A percentile compares a stretch with the other conserved stretches of the same genome.
These are phyloP conservation scores for Austroboletus festivus DNA, from an alignment of 768 basidiomycete genomes.

Conservation along the genomic window DNA sequence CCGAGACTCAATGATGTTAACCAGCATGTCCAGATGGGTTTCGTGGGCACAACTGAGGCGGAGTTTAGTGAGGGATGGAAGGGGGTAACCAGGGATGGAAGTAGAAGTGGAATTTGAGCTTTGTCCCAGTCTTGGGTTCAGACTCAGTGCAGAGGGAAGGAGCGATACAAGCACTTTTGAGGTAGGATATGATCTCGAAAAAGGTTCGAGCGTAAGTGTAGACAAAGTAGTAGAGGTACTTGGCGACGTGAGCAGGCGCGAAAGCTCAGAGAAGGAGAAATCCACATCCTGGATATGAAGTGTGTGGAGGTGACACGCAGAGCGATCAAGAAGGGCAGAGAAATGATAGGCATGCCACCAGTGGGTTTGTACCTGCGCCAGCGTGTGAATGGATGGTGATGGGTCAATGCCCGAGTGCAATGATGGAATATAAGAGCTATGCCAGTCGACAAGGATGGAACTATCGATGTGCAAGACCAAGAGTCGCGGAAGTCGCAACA, in stretches of 20 bases:
- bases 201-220: constrained; percentile 24
- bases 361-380: not conserved
- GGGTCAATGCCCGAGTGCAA: constrained; percentile 14
- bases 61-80: constrained; percentile 18
- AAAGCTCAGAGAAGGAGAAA: constrained; percentile 21
- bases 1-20: constrained; percentile 17
- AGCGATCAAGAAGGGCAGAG: constrained; percentile 22
- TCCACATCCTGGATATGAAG: constrained; percentile 21
- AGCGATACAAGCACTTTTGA: constrained; percentile 22
- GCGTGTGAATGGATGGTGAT: not conserved
- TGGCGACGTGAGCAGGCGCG: constrained; percentile 17
- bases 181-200: constrained; percentile 15
- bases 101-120: not conserved
- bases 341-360: constrained; percentile 25
- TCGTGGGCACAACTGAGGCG: constrained; percentile 25
- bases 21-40: constrained; percentile 12
- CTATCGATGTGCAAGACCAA: constrained; percentile 21
- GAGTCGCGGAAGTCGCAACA: constrained; percentile 22
- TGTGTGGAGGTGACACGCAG: constrained; percentile 16
- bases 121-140: not conserved
- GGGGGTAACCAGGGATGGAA: not conserved
- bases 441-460: constrained; percentile 19
- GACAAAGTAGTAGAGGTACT: constrained; percentile 15
- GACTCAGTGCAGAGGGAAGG: constrained; percentile 4
- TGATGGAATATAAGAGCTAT: not conserved